Evolutionary conservation across 2,329 filamentous ascomycete species (phyloP).

Genomic region (Apiospora hydei): DNA sequence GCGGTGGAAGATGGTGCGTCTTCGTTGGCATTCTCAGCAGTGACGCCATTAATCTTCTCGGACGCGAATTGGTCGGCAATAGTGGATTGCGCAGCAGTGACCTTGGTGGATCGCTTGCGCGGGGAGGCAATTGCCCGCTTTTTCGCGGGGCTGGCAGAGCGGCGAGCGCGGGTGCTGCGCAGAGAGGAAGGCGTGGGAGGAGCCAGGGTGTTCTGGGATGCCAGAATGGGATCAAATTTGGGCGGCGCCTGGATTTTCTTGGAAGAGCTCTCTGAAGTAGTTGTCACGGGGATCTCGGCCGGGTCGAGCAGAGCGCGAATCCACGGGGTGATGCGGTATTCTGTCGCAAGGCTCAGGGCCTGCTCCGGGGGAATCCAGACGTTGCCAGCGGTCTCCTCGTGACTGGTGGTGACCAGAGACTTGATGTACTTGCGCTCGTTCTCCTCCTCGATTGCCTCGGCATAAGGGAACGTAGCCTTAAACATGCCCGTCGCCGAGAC

Average conservation of each 20-base stretch:
- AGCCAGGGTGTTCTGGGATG: constrained; percentile 50
- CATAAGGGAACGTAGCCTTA: constrained; percentile 86
- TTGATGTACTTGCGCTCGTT: constrained; percentile 86
- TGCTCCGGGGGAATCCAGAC: constrained; percentile 89
- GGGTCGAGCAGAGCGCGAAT: constrained; percentile 91
- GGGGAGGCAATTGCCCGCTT: constrained; percentile 60
- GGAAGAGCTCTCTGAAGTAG: constrained; percentile 68
- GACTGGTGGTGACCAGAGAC: constrained; percentile 78
- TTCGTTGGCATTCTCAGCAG: constrained; percentile 35
- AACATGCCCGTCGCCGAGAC: constrained; percentile 92
- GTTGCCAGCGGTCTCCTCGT: constrained; percentile 94
- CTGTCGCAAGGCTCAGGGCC: constrained; percentile 83
- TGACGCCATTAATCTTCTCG: neutral
- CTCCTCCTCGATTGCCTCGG: constrained; percentile 75
- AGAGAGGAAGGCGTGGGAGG: constrained; percentile 58
- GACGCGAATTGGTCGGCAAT: neutral
- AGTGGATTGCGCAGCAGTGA: constrained; percentile 41
- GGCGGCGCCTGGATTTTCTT: constrained; percentile 85
- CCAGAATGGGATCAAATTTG: constrained; percentile 68
- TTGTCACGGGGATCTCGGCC: constrained; percentile 70
- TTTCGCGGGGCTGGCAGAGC: constrained; percentile 66
- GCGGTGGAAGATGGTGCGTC: constrained; percentile 42
- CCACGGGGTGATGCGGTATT: constrained; percentile 88
- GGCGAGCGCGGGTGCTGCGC: constrained; percentile 58
- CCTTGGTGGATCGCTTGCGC: constrained; percentile 59